These are phyloP conservation scores for Penicillium decumbens DNA, from an alignment of 2,329 filamentous ascomycete species.

Conservation along the genomic window DNA sequence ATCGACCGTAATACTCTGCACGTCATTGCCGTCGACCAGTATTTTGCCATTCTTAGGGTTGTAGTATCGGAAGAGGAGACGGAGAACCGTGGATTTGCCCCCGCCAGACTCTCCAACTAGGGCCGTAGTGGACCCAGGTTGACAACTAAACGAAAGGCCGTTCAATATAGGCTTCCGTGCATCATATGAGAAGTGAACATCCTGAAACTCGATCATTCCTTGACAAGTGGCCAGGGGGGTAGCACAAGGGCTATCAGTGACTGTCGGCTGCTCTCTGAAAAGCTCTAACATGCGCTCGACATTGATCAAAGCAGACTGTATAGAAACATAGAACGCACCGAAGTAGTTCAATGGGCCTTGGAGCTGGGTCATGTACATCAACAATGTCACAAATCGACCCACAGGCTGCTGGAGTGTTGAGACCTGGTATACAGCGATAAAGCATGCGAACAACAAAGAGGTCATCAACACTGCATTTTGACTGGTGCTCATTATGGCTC, in stretches of 20 bases:
- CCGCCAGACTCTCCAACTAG: slow-evolving; percentile 81
- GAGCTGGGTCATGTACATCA: slow-evolving; percentile 71
- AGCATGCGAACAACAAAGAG: slow-evolving; percentile 62
- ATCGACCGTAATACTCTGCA: slow-evolving; percentile 75
- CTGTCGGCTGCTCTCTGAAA: slow-evolving; percentile 54
- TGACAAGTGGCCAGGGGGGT: slow-evolving; percentile 49
- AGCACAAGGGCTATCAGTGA: slow-evolving; percentile 50
- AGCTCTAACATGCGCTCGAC: slow-evolving; percentile 51
- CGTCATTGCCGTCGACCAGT: slow-evolving; percentile 69
- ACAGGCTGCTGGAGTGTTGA: slow-evolving; percentile 56
- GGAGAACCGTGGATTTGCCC: slow-evolving; percentile 53
- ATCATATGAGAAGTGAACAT: slow-evolving; percentile 57
- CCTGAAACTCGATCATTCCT: slow-evolving; percentile 53
- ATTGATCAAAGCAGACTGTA: slow-evolving; percentile 43
- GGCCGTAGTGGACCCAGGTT: slow-evolving; percentile 53
- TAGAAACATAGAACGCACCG: slow-evolving; percentile 51
- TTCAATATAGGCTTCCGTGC: slow-evolving; percentile 52
- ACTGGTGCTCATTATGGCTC: slow-evolving; percentile 67
- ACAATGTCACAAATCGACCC: slow-evolving; percentile 61
- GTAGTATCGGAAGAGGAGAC: slow-evolving; percentile 39
- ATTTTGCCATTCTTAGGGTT: slow-evolving; percentile 43
- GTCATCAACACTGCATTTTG: slow-evolving; percentile 69
- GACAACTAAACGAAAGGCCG: slow-evolving; percentile 49
- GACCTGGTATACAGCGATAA: slow-evolving; percentile 67
- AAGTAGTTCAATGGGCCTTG: slow-evolving; percentile 69